Evolutionary conservation across 208 protist species (phyloP), one percentile per base, ranked within the genome.

Genomic region (Entamoeba invadens): DNA sequence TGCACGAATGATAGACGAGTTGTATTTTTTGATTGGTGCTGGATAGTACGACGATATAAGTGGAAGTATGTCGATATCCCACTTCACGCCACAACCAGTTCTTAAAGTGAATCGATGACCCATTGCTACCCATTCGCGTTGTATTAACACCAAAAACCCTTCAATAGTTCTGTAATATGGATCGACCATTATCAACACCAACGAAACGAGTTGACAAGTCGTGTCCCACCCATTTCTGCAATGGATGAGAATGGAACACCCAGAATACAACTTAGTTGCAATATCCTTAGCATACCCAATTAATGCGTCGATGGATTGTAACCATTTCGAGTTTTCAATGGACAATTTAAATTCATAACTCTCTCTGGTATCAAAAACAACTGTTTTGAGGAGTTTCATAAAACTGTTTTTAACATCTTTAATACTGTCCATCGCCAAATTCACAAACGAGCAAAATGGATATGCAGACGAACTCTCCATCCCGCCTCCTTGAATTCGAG

Each of bases 171-270:
- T 94, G 94, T 98, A 99, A 95, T 97, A 98, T 3, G 97, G 96
- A 94, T 99, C 98, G 2, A 99, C 93, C 25, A 98, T 93, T 42
- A 99, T 21, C 95, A 98, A 94, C 6, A 97, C 92, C 0, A 99
- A 94, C 0, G 97, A 95, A 45, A 93, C 95, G 6, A 98, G 72
- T 94, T 98, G 97, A 35, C 97, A 92, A 3, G 98, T 99, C 45
- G 98, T 94, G 95, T 99, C 98, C 98, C 98, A 99, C 0, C 98
- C 98, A 94, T 99, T 98, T 47, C 95, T 95, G 93, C 96, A 97
- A 87, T 97, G 96, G 5, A 97, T 92, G 0, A 97, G 25, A 8
- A 95, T 94, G 44, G 93, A 94, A 68, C 25, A 68, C 25, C 50
- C 50, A 31, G 50, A 68, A 68, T 68, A 31, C 25, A 47, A 57